These are phyloP conservation scores for Rhamnella rubrinervis DNA, from an alignment of 331 rosid species.

Conservation along the genomic window DNA sequence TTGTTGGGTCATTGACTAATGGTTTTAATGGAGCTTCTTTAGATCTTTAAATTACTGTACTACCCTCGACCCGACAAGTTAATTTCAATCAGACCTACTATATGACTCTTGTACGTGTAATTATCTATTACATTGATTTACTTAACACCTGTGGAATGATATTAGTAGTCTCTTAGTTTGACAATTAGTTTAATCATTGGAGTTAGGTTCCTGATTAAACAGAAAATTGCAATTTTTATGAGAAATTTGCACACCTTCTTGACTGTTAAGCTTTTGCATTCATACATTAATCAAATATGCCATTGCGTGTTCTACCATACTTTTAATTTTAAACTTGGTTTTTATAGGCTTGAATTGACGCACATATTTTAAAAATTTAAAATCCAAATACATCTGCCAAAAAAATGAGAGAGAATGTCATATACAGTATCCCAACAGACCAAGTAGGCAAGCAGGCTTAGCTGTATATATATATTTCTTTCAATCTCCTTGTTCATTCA, in stretches of 20 bases:
- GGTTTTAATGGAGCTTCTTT: neutral
- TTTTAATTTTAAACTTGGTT: neutral
- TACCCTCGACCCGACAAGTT: too few species aligned
- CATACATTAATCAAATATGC: neutral
- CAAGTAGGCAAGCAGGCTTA: neutral
- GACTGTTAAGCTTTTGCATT: conserved; percentile 12
- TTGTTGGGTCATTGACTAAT: neutral
- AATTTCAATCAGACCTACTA: too few species aligned
- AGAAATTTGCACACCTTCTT: neutral
- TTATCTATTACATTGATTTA: too few species aligned
- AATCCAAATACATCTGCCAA: neutral
- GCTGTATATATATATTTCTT: neutral
- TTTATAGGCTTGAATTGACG: neutral
- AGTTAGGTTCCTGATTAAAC: neutral
- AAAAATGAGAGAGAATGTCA: neutral
- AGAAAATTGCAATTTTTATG: neutral
- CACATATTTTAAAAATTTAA: neutral
- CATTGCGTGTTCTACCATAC: neutral
- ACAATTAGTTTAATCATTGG: neutral
- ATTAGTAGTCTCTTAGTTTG: neutral
- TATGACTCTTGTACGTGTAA: too few species aligned
- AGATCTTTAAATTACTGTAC: neutral
- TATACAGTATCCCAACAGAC: conserved; percentile 9
- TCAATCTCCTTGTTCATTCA: neutral
- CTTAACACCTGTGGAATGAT: too few species aligned